phyloP scores from a whole-genome alignment of 2,329 filamentous ascomycete species.

The Arthrobotrys entomopaga region DNA sequence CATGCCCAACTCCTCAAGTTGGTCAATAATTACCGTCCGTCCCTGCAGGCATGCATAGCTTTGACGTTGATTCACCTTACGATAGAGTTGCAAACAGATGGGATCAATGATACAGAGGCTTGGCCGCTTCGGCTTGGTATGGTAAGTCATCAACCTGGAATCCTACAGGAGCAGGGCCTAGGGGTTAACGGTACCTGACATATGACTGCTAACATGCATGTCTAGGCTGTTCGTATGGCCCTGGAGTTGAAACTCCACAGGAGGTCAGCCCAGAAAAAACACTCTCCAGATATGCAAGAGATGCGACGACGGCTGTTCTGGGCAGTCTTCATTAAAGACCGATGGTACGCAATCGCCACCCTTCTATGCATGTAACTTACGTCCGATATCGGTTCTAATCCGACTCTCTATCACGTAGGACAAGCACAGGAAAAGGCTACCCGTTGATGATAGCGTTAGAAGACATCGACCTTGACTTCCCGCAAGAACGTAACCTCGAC shows the following conservation, averaged over 20 bases:
- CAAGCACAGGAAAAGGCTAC: conserved; percentile 58
- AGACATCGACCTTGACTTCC: conserved; percentile 56
- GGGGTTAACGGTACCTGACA: background rate
- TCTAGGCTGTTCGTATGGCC: conserved; percentile 56
- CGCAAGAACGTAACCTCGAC: conserved; percentile 55
- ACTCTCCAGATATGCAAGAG: conserved; percentile 54
- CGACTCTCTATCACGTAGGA: conserved; percentile 26
- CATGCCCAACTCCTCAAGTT: conserved; percentile 56
- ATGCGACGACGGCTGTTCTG: conserved; percentile 57
- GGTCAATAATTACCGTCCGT: conserved; percentile 56
- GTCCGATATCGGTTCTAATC: conserved; percentile 6
- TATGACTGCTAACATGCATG: conserved; percentile 3
- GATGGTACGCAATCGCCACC: conserved; percentile 50
- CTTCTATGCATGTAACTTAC: background rate
- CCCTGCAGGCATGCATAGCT: conserved; percentile 56
- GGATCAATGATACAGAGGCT: conserved; percentile 57
- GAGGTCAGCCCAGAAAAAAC: conserved; percentile 46
- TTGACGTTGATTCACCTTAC: conserved; percentile 57
- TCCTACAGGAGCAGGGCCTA: background rate
- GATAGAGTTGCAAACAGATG: conserved; percentile 57
- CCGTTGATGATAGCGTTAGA: conserved; percentile 57
- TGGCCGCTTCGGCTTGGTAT: conserved; percentile 57
- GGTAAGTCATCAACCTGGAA: conserved; percentile 25
- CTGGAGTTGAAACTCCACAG: conserved; percentile 56
- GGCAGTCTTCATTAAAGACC: conserved; percentile 57